Conservation (phyloP, 108 stramenopile species). For the Discostella pseudostelligera region DNA sequence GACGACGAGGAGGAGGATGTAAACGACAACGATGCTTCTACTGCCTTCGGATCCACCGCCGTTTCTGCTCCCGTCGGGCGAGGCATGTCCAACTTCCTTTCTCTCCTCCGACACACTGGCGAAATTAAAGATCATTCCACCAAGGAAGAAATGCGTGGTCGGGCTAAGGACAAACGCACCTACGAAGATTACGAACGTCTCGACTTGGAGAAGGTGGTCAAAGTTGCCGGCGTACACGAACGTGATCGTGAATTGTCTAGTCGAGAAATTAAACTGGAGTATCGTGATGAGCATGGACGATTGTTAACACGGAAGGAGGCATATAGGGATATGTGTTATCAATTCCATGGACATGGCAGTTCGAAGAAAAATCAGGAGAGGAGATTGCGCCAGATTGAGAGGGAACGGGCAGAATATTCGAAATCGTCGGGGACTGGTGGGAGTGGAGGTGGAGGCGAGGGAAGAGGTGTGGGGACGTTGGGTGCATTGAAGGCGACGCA, state of each 20-base stretch:
- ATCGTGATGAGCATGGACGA: conserved; percentile 93
- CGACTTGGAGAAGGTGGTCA: conserved; percentile 77
- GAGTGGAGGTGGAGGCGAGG: conserved; percentile 45
- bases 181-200: conserved; percentile 85
- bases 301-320: conserved; percentile 94
- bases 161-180: conserved; percentile 87
- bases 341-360: conserved; percentile 96
- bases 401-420: conserved; percentile 69
- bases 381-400: conserved; percentile 69
- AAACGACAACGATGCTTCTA: too few species aligned
- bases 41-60: conserved; percentile 60
- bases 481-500: conserved; percentile 88
- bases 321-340: conserved; percentile 94
- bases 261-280: conserved; percentile 92
- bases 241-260: conserved; percentile 80
- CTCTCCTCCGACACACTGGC: conserved; percentile 80
- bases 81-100: conserved; percentile 75
- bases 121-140: conserved; percentile 68
- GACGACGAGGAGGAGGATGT: conserved; percentile 38
- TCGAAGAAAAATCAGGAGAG: conserved; percentile 95
- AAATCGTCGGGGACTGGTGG: conserved; percentile 49
- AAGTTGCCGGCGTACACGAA: conserved; percentile 64
- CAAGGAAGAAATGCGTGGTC: conserved; percentile 79
- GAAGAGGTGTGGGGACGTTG: conserved; percentile 64
- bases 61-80: conserved; percentile 64